A percentile compares a stretch with the other conserved stretches of the same genome.
Evolutionary conservation across 495 filamentous ascomycete species (phyloP).

Genomic region (Haplographium delicatum): DNA sequence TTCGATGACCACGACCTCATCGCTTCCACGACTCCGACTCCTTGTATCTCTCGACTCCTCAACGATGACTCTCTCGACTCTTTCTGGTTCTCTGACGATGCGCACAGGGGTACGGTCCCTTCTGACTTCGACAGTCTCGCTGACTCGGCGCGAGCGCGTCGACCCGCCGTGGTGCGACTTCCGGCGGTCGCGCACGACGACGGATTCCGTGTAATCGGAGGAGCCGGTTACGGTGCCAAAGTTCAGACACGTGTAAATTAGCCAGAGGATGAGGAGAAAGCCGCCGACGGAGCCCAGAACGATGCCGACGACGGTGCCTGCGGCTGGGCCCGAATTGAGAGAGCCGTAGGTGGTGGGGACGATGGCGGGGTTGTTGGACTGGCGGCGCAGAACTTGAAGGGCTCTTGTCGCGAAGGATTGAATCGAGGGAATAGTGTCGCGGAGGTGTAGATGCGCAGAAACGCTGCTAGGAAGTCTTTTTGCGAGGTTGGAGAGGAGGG

Average conservation of each 20-base stretch:
- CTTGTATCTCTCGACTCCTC: constrained; percentile 16
- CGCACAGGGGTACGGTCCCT: constrained; percentile 15
- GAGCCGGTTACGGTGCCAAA: constrained; percentile 42
- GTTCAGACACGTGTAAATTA: constrained; percentile 57
- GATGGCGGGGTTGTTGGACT: constrained; percentile 9
- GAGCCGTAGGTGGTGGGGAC: constrained; percentile 66
- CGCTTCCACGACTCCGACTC: constrained; percentile 7
- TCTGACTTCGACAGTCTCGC: constrained; percentile 25
- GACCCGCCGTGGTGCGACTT: constrained; percentile 18
- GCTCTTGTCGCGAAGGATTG: background rate
- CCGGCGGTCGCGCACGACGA: constrained; percentile 20
- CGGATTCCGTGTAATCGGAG: constrained; percentile 12
- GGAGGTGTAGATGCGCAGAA: background rate
- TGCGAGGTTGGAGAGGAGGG: constrained; percentile 4
- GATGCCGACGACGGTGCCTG: constrained; percentile 78
- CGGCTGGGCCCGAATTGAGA: constrained; percentile 50
- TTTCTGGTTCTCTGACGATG: constrained; percentile 17
- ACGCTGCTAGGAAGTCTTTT: background rate
- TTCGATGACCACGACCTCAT: constrained; percentile 29
- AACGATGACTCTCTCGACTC: constrained; percentile 22
- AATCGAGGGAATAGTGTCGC: background rate
- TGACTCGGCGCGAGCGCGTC: constrained; percentile 7
- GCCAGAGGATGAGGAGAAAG: constrained; percentile 70
- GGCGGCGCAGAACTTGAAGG: background rate
- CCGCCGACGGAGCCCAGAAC: constrained; percentile 78